Conservation (phyloP, 225 moss, liverwort and hornwort genomes). For the Sphagnum contortum region DNA sequence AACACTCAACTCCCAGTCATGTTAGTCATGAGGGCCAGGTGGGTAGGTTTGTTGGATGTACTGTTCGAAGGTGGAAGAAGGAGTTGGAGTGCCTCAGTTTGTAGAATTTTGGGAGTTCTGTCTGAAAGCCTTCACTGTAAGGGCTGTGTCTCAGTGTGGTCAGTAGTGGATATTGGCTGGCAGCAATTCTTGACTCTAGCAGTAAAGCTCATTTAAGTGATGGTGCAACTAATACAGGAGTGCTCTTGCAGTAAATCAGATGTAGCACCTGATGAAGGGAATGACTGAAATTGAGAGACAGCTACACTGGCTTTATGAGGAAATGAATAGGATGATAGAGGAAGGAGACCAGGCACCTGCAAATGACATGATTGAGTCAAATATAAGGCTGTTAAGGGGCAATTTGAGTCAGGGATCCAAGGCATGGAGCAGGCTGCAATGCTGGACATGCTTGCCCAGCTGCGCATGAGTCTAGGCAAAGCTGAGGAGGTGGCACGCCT, state of each 20-base stretch:
- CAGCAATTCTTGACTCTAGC: background rate
- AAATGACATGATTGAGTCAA: slow-evolving; percentile 65
- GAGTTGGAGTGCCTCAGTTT: slow-evolving; percentile 1
- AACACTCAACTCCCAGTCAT: too few relatives aligned
- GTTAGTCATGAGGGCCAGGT: background rate
- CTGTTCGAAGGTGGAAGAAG: background rate
- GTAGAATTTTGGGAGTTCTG: background rate
- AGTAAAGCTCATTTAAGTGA: background rate
- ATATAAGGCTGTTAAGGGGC: slow-evolving; percentile 57
- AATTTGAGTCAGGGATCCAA: slow-evolving; percentile 65
- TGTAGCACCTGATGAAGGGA: slow-evolving; percentile 43
- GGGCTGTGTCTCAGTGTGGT: too few relatives aligned
- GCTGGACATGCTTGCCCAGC: slow-evolving; percentile 81
- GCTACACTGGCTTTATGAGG: slow-evolving; percentile 63
- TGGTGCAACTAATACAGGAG: slow-evolving; percentile 15
- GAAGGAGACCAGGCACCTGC: slow-evolving; percentile 71
- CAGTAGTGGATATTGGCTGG: too few relatives aligned
- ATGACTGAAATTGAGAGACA: slow-evolving; percentile 49
- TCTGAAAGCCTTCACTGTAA: background rate
- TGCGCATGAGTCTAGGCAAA: slow-evolving; percentile 74
- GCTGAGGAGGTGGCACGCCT: slow-evolving; percentile 53
- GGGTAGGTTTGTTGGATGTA: slow-evolving; percentile 3
- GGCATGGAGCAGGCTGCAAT: slow-evolving; percentile 88
- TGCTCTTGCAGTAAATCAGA: slow-evolving; percentile 30
- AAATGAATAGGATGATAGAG: slow-evolving; percentile 63